A percentile compares a stretch with the other conserved stretches of the same genome.
phyloP scores from a whole-genome alignment of 192 early-diverging fungal species.

The Umbelopsis vinacea region DNA sequence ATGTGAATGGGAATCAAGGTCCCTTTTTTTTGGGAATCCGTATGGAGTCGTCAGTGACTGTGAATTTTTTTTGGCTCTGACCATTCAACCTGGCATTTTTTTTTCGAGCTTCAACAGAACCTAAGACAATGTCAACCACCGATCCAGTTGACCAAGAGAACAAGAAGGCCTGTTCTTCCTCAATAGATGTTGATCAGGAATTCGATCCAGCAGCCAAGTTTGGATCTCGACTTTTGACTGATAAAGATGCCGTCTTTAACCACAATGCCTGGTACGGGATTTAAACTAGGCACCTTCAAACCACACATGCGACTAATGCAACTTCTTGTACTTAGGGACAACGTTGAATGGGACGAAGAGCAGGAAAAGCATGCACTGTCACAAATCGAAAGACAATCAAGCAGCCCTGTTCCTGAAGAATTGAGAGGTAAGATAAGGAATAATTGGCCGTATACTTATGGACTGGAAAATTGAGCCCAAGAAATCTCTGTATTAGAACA shows the following conservation, averaged over 20 bases:
- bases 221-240: conserved; percentile 76
- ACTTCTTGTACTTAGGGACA: conserved; percentile 69
- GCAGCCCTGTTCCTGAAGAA: conserved; percentile 69
- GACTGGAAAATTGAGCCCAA: background rate
- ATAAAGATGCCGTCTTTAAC: conserved; percentile 79
- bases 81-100: background rate
- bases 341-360: conserved; percentile 87
- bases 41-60: background rate
- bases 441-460: background rate
- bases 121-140: background rate
- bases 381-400: conserved; percentile 75
- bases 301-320: background rate
- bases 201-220: conserved; percentile 47
- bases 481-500: conserved; percentile 31
- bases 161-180: conserved; percentile 41
- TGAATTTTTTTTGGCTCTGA: background rate
- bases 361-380: conserved; percentile 78
- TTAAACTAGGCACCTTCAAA: conserved; percentile 1
- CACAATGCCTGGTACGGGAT: conserved; percentile 88
- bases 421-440: conserved; percentile 44
- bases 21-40: background rate
- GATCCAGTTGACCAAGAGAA: background rate
- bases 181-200: conserved; percentile 32
- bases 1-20: background rate
- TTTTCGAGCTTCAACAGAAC: background rate